These are phyloP conservation scores for Cordyceps cateniannulata DNA, from an alignment of 2,329 filamentous ascomycete genomes.

Conservation along the genomic window DNA sequence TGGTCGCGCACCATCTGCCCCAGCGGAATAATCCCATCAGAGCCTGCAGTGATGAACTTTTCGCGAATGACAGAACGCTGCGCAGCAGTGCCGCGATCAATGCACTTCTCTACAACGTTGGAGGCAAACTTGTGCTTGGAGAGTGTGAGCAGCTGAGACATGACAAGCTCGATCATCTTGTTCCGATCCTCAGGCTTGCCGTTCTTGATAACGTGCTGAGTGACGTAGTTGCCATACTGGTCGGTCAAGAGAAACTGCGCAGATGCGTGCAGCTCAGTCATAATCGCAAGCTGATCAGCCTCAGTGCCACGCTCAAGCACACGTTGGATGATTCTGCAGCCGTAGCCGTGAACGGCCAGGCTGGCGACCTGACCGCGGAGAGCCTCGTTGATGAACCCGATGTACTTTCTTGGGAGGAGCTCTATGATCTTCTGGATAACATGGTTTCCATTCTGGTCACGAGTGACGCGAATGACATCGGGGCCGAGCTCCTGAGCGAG, in stretches of 20 bases:
- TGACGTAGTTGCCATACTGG: conserved; percentile 93
- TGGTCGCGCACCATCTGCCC: conserved; percentile 79
- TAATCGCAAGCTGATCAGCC: conserved; percentile 62
- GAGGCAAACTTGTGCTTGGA: conserved; percentile 96
- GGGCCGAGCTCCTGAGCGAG: conserved; percentile 77
- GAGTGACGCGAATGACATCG: conserved; percentile 70
- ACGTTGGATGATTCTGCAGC: conserved; percentile 87
- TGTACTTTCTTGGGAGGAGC: conserved; percentile 65
- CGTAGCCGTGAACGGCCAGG: conserved; percentile 75
- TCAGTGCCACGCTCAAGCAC: conserved; percentile 79
- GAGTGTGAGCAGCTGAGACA: conserved; percentile 61
- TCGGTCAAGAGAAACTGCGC: conserved; percentile 71
- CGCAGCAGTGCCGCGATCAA: conserved; percentile 61
- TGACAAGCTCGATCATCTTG: conserved; percentile 68
- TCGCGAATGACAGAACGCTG: conserved; percentile 65
- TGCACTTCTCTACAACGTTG: conserved; percentile 93
- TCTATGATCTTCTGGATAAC: conserved; percentile 94
- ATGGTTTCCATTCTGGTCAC: conserved; percentile 90
- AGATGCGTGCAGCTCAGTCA: conserved; percentile 71
- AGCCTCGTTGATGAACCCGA: conserved; percentile 78
- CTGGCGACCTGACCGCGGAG: conserved; percentile 68
- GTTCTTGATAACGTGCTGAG: conserved; percentile 81
- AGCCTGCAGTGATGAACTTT: conserved; percentile 51
- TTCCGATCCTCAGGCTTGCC: conserved; percentile 66
- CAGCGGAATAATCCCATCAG: conserved; percentile 64